Evolutionary conservation across 371 early-diverging fungal species (phyloP).

Genomic region (Paraphysoderma sedebokerense): DNA sequence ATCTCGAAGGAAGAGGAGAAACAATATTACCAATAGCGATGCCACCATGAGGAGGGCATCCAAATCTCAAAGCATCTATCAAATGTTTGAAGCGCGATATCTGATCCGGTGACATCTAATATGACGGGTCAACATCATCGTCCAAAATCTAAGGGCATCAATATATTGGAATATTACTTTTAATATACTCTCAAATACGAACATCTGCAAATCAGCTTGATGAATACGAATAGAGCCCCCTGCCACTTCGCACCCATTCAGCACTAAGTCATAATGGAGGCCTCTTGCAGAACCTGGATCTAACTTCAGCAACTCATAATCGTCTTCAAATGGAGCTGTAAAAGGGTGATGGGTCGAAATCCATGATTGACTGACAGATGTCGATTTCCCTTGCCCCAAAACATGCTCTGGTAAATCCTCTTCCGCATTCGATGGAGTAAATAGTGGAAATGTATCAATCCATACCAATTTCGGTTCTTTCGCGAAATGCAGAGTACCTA

Average conservation of each 20-base stretch:
- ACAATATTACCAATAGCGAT: conserved; percentile 48
- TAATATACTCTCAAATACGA: conserved; percentile 51
- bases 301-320: conserved; percentile 36
- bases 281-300: conserved; percentile 44
- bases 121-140: no score
- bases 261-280: conserved; percentile 75
- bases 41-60: conserved; percentile 87
- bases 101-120: conserved; percentile 19
- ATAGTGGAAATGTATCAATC: conserved; percentile 79
- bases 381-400: background rate
- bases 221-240: conserved; percentile 86
- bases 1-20: background rate
- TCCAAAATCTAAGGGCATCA: no score
- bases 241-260: conserved; percentile 83
- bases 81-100: conserved; percentile 58
- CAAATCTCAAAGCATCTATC: conserved; percentile 57
- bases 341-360: conserved; percentile 82
- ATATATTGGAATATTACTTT: conserved; percentile 24
- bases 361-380: conserved; percentile 6
- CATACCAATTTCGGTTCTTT: conserved; percentile 54
- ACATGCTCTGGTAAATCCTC: background rate
- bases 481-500: no score
- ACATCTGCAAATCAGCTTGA: conserved; percentile 51
- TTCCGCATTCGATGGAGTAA: conserved; percentile 44
- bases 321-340: conserved; percentile 59